A percentile compares a stretch with the other conserved stretches of the same genome.
These are phyloP conservation scores for Arabidopsis arenosa DNA, from an alignment of 345 rosid genomes.

Conservation along the genomic window DNA sequence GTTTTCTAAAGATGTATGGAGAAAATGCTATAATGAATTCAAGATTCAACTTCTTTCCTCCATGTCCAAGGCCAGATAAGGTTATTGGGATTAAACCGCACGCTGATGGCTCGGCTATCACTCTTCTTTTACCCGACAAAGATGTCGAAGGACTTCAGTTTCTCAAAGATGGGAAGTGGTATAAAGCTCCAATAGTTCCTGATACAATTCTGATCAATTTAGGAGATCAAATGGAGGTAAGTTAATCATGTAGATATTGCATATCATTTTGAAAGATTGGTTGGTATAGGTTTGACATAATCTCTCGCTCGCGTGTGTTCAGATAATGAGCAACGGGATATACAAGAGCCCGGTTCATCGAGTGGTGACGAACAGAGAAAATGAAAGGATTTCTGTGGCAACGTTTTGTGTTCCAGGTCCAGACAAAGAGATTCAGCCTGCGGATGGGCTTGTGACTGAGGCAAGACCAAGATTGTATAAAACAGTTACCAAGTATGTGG, in stretches of 20 bases:
- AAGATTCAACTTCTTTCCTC: slow-evolving; percentile 64
- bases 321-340: slow-evolving; percentile 68
- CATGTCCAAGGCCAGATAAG: slow-evolving; percentile 61
- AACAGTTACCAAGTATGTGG: slow-evolving; percentile 52
- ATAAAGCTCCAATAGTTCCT: slow-evolving; percentile 53
- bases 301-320: not conserved
- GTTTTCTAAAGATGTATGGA: slow-evolving; percentile 55
- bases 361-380: slow-evolving; percentile 56
- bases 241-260: not conserved
- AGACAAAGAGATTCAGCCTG: slow-evolving; percentile 48
- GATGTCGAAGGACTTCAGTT: slow-evolving; percentile 60
- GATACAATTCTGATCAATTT: slow-evolving; percentile 55
- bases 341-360: slow-evolving; percentile 62
- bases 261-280: not conserved
- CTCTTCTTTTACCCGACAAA: slow-evolving; percentile 58
- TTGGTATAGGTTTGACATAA: slow-evolving; percentile 15
- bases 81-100: slow-evolving; percentile 63
- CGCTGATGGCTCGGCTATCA: slow-evolving; percentile 65
- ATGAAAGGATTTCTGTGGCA: slow-evolving; percentile 57
- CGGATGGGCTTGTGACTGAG: slow-evolving; percentile 44
- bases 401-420: slow-evolving; percentile 53
- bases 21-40: slow-evolving; percentile 46
- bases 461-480: slow-evolving; percentile 59
- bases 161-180: slow-evolving; percentile 56
- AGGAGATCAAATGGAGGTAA: slow-evolving; percentile 64